These are phyloP conservation scores for Penicillium herquei DNA, from an alignment of 495 filamentous ascomycete species.

Conservation along the genomic window DNA sequence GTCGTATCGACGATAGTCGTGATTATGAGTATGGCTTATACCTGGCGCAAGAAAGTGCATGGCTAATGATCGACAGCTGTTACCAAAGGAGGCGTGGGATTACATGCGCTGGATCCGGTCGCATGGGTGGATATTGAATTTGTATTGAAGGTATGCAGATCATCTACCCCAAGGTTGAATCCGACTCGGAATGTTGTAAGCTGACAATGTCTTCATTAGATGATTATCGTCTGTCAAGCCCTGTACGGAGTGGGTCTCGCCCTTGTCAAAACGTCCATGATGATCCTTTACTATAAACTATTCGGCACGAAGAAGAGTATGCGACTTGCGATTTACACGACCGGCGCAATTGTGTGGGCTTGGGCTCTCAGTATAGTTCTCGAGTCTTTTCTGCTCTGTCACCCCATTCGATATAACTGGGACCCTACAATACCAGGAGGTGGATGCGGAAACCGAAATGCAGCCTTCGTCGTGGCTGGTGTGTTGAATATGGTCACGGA, in stretches of 20 bases:
- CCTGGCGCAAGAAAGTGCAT: background rate
- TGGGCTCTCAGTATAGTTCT: conserved; percentile 15
- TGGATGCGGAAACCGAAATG: conserved; percentile 34
- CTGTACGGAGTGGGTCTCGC: background rate
- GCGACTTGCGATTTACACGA: background rate
- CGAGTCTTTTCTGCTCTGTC: conserved; percentile 28
- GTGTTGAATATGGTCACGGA: conserved; percentile 9
- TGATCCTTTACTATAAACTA: conserved; percentile 6
- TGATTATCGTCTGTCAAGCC: conserved; percentile 9
- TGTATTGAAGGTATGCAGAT: conserved; percentile 3
- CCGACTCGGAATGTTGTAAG: background rate
- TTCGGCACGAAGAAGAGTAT: conserved; percentile 1
- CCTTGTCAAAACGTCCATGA: conserved; percentile 3
- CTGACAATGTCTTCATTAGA: background rate
- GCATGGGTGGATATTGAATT: conserved; percentile 1
- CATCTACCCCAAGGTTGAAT: too few relatives aligned
- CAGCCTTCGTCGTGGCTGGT: conserved; percentile 29
- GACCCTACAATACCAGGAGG: conserved; percentile 33
- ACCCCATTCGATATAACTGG: conserved; percentile 50
- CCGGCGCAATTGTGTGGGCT: conserved; percentile 10
- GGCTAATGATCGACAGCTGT: background rate
- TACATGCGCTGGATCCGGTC: background rate
- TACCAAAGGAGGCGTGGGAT: conserved; percentile 7
- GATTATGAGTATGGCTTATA: conserved; percentile 3
- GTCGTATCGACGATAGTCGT: conserved; percentile 5